phyloP scores from a whole-genome alignment of 768 basidiomycete genomes.

The Suillus americanus region DNA sequence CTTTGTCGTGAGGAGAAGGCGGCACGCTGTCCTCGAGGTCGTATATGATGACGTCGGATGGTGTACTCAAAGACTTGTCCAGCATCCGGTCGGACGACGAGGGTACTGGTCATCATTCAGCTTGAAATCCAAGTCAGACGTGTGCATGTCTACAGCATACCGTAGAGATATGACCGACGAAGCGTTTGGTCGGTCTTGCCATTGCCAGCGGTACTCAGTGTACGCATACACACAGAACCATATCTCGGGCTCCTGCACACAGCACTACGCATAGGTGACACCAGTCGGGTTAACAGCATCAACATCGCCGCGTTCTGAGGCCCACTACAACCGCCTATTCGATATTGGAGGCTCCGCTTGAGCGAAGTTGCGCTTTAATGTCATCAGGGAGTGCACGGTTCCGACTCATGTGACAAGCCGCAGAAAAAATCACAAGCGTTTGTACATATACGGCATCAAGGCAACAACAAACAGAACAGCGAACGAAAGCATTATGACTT shows the following conservation, averaged over 20 bases:
- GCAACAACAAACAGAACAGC: neutral
- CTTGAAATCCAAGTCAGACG: neutral
- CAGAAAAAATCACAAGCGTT: neutral
- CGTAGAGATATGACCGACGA: constrained; percentile 3
- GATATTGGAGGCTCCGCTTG: neutral
- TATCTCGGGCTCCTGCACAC: neutral
- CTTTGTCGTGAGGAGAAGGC: constrained; percentile 56
- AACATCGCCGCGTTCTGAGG: neutral
- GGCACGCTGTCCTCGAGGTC: constrained; percentile 89
- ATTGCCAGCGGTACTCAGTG: neutral
- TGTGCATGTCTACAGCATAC: neutral
- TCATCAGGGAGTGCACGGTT: neutral
- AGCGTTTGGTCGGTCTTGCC: neutral
- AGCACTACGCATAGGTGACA: neutral
- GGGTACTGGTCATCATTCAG: constrained; percentile 52
- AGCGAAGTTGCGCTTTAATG: neutral
- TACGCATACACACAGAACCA: neutral
- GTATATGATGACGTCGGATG: constrained; percentile 78
- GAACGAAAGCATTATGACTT: constrained; percentile 16
- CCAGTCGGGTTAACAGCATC: neutral
- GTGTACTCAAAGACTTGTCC: constrained; percentile 62
- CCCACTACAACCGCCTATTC: neutral
- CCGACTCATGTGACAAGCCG: neutral
- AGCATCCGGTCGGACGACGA: constrained; percentile 80
- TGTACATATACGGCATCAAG: neutral